Evolutionary conservation across 2,329 filamentous ascomycete species (phyloP), one percentile per base, ranked within the genome.

Genomic region (Exserohilum rostratum): DNA sequence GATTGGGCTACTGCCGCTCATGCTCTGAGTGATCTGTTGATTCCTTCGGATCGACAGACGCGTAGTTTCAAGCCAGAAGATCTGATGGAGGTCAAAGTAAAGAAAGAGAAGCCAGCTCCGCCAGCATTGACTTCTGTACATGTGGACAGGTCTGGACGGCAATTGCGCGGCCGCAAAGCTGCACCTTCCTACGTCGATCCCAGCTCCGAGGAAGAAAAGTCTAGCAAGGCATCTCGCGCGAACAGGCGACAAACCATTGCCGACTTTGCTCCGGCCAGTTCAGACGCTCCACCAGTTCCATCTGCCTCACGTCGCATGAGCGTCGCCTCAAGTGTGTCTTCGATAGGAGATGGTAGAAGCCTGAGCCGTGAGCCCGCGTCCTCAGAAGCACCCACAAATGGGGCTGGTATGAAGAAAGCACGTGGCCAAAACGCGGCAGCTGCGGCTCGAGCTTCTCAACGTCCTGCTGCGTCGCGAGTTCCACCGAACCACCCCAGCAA

Each of bases 1-100:
- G 84, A 90, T 38, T 98, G 93, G 95, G 85, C 88, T 0, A 84
- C 89, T 25, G 92, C 93, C n/a, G 85, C 90, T 0, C 85, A 91
- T 65, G 92, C 96, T 70, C 78, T 98, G 11, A 90, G 87, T 67
- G 92, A 90, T 70, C 74, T 96, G 4, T 83, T 98, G 18, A 89
- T 97, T 52, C 95, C 93, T 0, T 81, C 80, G 0, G 83, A 89
- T 61, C 85, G 92, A 3, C 86, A 91, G 64, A 92, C 89, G 0
- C 82, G 82, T 47, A 96, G 92, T 76, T 91, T 84, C 74, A 88
- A 81, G 29, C 83, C 87, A 7, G 90, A 96, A 63, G 92, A 97
- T 40, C 81, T 98, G 6, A 84, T 49, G 77, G 87, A 63, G 77
- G 81, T 58, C 78, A 88, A 65, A 80, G 83, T 65, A 10, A 81